A percentile compares a stretch with the other conserved stretches of the same genome.
phyloP scores from a whole-genome alignment of 2,329 filamentous ascomycete genomes.

The Davidsoniella virescens region DNA sequence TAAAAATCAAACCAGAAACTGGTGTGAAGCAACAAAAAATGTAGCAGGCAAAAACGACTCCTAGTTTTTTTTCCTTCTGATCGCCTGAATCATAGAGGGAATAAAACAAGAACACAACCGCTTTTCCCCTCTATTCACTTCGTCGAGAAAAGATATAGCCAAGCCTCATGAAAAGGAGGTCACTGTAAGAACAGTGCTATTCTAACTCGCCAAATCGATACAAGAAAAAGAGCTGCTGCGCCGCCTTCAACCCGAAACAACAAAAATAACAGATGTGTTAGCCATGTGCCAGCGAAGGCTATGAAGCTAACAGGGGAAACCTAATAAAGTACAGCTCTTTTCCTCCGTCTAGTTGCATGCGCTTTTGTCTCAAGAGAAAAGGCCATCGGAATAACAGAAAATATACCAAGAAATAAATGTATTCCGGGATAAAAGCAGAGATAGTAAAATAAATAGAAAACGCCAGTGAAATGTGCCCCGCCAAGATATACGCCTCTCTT shows the following conservation, averaged over 20 bases:
- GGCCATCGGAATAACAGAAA: background rate
- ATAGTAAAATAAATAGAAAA: slow-evolving; percentile 1
- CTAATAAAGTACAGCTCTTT: background rate
- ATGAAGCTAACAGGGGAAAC: no score
- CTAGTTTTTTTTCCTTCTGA: no score
- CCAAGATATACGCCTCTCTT: background rate
- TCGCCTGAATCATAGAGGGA: no score
- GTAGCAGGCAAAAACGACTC: no score
- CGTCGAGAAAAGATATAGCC: no score
- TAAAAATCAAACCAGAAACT: background rate
- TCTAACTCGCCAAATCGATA: background rate
- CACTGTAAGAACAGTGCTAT: no score
- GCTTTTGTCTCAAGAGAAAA: background rate
- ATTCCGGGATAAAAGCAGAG: slow-evolving; percentile 4
- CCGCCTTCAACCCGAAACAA: background rate
- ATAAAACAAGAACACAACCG: no score
- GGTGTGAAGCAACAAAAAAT: no score
- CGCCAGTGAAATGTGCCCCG: background rate
- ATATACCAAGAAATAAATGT: background rate
- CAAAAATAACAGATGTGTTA: no score
- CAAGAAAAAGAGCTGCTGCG: background rate
- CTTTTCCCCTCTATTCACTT: no score
- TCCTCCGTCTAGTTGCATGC: background rate
- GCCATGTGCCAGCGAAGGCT: no score
- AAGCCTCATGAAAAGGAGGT: no score